Evolutionary conservation across 2,329 filamentous ascomycete species (phyloP).

Genomic region (Aspergillus sp.): DNA sequence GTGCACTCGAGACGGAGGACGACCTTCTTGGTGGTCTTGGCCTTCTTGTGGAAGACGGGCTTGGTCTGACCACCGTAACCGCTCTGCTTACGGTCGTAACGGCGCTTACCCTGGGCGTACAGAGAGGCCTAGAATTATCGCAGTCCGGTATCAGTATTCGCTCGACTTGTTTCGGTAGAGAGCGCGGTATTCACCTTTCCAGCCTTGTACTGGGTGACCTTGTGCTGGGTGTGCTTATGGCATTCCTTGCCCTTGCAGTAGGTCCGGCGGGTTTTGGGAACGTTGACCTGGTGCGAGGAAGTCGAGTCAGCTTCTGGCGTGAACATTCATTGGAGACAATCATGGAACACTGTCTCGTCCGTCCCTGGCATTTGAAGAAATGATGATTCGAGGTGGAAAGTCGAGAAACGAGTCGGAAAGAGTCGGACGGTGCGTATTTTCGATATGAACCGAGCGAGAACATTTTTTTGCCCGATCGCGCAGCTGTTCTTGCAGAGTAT

Average conservation of each 20-base stretch:
- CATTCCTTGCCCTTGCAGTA: conserved; percentile 97
- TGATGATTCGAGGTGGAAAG: conserved; percentile 4
- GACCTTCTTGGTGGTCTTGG: conserved; percentile 99
- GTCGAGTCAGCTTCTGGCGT: conserved; percentile 17
- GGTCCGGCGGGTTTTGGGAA: conserved; percentile 96
- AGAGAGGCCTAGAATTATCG: conserved; percentile 70
- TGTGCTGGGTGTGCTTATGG: conserved; percentile 90
- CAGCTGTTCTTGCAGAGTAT: background rate
- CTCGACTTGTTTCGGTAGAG: conserved; percentile 17
- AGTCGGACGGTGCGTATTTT: background rate
- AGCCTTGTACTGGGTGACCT: conserved; percentile 96
- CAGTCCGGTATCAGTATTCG: conserved; percentile 28
- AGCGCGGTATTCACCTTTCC: conserved; percentile 69
- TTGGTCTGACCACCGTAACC: conserved; percentile 99
- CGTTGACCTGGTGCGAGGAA: conserved; percentile 74
- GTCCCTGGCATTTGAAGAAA: conserved; percentile 24
- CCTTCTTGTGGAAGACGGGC: conserved; percentile 99
- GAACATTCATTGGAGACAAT: background rate
- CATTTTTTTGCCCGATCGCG: background rate
- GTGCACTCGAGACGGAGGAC: conserved; percentile 98
- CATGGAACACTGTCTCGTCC: conserved; percentile 5
- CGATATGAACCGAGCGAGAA: background rate
- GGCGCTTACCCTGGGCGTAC: conserved; percentile 98
- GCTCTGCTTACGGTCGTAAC: conserved; percentile 98
- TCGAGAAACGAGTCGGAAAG: background rate